Conservation (phyloP, 2,329 filamentous ascomycete species). For the Knoxdaviesia capensis region DNA sequence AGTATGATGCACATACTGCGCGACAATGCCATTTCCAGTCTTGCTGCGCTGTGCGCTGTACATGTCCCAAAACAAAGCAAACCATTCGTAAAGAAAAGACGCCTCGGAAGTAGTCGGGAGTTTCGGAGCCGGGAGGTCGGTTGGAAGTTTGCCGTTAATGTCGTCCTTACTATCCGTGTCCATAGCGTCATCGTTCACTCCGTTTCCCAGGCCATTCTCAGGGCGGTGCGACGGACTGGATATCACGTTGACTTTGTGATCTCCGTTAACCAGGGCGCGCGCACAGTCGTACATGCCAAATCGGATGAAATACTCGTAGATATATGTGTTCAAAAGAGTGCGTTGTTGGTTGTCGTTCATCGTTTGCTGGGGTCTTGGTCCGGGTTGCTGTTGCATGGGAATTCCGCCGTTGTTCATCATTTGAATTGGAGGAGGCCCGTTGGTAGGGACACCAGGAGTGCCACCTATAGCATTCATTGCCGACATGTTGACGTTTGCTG, state of each 20-base stretch:
- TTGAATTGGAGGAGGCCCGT: constrained; percentile 23
- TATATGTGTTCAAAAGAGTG: constrained; percentile 60
- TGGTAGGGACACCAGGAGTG: constrained; percentile 28
- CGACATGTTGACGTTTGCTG: constrained; percentile 37
- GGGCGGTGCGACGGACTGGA: constrained; percentile 54
- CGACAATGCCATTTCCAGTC: constrained; percentile 40
- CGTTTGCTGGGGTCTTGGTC: constrained; percentile 1
- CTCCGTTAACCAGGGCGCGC: constrained; percentile 46
- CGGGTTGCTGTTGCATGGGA: constrained; percentile 16
- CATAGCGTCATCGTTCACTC: constrained; percentile 54
- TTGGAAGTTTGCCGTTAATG: constrained; percentile 50
- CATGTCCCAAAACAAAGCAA: constrained; percentile 93
- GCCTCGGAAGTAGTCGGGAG: constrained; percentile 43
- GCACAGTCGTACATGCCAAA: constrained; percentile 72
- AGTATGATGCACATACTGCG: constrained; percentile 62
- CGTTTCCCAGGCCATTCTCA: constrained; percentile 45
- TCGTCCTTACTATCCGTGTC: constrained; percentile 71
- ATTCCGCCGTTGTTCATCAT: constrained; percentile 43
- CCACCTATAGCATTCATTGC: constrained; percentile 51
- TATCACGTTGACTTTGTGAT: constrained; percentile 43
- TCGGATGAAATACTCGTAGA: constrained; percentile 80
- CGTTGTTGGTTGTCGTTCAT: constrained; percentile 26
- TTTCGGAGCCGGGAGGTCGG: constrained; percentile 60
- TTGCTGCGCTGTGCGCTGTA: constrained; percentile 64
- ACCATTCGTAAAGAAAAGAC: constrained; percentile 94